Evolutionary conservation across 2,329 filamentous ascomycete genomes (phyloP).

Genomic region (Aspergillus bombycis): DNA sequence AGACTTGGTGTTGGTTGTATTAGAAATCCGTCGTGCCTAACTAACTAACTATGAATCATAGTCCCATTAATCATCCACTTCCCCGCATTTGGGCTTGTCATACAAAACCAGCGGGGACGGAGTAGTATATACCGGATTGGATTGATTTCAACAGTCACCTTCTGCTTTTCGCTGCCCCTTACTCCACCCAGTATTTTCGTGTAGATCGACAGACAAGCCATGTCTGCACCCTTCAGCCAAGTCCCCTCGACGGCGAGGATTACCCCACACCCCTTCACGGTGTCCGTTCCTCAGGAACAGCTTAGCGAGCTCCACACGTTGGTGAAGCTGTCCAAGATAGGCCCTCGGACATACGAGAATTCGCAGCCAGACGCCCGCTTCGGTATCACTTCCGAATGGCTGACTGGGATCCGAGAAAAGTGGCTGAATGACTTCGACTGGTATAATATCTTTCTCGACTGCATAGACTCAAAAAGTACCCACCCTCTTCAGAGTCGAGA

Average conservation of each 20-base stretch:
- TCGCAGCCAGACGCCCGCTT: conserved; percentile 44
- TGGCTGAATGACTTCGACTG: conserved; percentile 55
- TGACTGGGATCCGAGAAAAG: conserved; percentile 43
- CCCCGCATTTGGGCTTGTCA: background rate
- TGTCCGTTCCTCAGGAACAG: conserved; percentile 47
- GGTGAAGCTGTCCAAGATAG: conserved; percentile 53
- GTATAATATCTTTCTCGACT: conserved; percentile 37
- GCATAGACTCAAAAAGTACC: background rate
- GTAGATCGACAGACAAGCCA: conserved; percentile 4
- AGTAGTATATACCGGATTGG: too few species aligned
- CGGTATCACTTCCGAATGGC: conserved; percentile 54
- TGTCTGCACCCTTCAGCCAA: conserved; percentile 30
- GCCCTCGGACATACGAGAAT: conserved; percentile 55
- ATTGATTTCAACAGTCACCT: too few species aligned
- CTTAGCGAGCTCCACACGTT: conserved; percentile 52
- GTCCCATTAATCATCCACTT: background rate
- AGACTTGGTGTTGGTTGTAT: background rate
- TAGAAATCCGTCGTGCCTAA: background rate
- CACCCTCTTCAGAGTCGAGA: background rate
- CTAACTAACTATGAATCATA: too few species aligned
- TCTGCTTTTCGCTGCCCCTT: background rate
- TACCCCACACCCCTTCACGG: conserved; percentile 47
- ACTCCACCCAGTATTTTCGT: background rate
- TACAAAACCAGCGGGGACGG: background rate
- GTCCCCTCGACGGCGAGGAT: conserved; percentile 41